phyloP scores from a whole-genome alignment of 495 filamentous ascomycete genomes.

The Trichoderma parareesei region DNA sequence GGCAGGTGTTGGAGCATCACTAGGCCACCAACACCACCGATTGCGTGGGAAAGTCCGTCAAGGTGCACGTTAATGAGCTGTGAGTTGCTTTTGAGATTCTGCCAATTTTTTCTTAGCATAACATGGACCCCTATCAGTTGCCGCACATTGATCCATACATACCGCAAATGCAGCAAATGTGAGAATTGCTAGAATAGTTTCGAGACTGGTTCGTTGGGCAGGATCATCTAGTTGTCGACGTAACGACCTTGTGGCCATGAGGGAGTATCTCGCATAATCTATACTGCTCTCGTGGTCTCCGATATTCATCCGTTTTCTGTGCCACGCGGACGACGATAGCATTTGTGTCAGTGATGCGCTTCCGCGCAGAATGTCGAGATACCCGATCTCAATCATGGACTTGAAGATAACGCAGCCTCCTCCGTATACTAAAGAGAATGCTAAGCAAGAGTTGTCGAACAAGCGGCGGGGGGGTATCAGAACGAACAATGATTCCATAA shows the following conservation, averaged over 20 bases:
- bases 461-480: background rate
- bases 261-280: conserved; percentile 2
- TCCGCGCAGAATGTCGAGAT: background rate
- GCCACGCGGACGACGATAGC: background rate
- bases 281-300: background rate
- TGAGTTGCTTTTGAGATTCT: background rate
- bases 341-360: background rate
- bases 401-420: conserved; percentile 7
- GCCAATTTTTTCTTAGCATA: background rate
- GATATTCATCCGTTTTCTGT: background rate
- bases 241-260: background rate
- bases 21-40: background rate
- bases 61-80: conserved; percentile 2
- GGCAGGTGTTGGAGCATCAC: background rate
- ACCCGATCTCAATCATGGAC: background rate
- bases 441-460: background rate
- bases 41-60: conserved; percentile 2
- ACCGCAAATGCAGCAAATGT: conserved; percentile 1
- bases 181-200: conserved; percentile 1
- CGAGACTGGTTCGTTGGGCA: background rate
- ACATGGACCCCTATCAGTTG: background rate
- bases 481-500: conserved; percentile 2
- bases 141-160: background rate
- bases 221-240: background rate
- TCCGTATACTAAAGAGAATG: background rate